Evolutionary conservation across 208 protist genomes (phyloP), one percentile per base, ranked within the genome.

Genomic region (Wallacemonas rigidus): DNA sequence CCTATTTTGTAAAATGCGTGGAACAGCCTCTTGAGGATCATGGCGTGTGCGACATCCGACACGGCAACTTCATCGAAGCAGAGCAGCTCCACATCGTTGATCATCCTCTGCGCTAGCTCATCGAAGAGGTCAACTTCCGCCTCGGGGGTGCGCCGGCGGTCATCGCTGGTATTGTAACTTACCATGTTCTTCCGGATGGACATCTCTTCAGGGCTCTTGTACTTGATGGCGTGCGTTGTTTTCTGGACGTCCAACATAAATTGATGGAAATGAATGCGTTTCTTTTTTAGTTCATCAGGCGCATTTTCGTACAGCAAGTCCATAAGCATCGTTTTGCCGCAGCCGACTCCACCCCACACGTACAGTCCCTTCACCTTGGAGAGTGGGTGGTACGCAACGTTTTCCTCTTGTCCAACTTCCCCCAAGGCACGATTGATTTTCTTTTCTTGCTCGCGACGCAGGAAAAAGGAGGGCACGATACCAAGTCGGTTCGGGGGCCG

Each of bases 301-400:
- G 71, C 77, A 54, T 95, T 87, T 17, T 98, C 83, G 69, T 93
- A 98, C 57, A 99, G 91, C 8, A 99, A 69, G 69, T 99, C 96
- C 97, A 99, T 99, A 45, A 99, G 61, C 82, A 98, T 96, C 26
- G 95, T 98, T 71, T 99, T 99, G 4, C 97, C 97, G 80, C 97
- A 98, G 1, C 97, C 97, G n/a, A 98, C 96, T 43, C 95, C 94
- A 43, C 97, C 97, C 74, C 88, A 98, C 2, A 98, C 85, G 71
- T 99, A 99, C 12, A 98, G 67, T 1, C 97, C 97, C 67, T 97
- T 95, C 43, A 97, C 83, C 0, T 79, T 71, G 14, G 91, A 95
- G 15, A 95, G 74, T 4, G 91, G 91, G 53, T 96, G 91, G 67
- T 89, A 94, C 5, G 65, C 55, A 54, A 47, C 54, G n/a, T 65